These are phyloP conservation scores for Xylariaceae sp. DNA, from an alignment of 2,329 filamentous ascomycete species.

Conservation along the genomic window DNA sequence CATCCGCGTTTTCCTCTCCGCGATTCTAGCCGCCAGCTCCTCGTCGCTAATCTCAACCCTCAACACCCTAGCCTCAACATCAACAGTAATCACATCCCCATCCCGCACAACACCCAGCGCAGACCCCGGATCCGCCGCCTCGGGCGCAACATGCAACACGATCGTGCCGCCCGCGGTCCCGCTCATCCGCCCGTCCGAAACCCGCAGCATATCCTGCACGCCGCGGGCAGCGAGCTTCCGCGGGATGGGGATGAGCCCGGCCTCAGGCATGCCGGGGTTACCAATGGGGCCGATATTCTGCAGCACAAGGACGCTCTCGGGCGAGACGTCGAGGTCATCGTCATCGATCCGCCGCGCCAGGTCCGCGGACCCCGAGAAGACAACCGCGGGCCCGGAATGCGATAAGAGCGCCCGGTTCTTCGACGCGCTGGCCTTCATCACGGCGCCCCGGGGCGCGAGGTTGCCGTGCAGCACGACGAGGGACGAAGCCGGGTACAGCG, in stretches of 20 bases:
- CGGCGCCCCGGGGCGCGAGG: slow-evolving; percentile 74
- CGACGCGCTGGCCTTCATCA: slow-evolving; percentile 82
- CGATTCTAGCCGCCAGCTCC: slow-evolving; percentile 61
- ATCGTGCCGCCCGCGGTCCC: slow-evolving; percentile 88
- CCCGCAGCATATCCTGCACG: slow-evolving; percentile 72
- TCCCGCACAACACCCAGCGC: slow-evolving; percentile 72
- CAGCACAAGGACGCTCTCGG: slow-evolving; percentile 67
- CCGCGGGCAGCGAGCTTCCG: slow-evolving; percentile 74
- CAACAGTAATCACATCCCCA: slow-evolving; percentile 75
- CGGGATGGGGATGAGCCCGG: slow-evolving; percentile 59
- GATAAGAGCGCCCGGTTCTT: slow-evolving; percentile 62
- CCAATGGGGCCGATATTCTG: slow-evolving; percentile 87
- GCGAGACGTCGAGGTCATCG: slow-evolving; percentile 57
- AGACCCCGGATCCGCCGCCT: slow-evolving; percentile 71
- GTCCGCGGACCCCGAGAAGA: slow-evolving; percentile 73
- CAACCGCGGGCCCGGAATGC: slow-evolving; percentile 49
- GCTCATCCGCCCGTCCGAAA: slow-evolving; percentile 84
- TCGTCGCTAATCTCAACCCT: slow-evolving; percentile 59
- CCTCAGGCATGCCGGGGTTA: slow-evolving; percentile 91
- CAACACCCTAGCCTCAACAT: slow-evolving; percentile 62
- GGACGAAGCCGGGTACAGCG: slow-evolving; percentile 71
- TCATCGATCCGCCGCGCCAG: slow-evolving; percentile 60
- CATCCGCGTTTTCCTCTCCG: slow-evolving; percentile 51
- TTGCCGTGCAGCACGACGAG: slow-evolving; percentile 81
- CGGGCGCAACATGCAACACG: slow-evolving; percentile 80